Conservation (phyloP, 306 rosid species). For the Cyclanthera cordifolia region DNA sequence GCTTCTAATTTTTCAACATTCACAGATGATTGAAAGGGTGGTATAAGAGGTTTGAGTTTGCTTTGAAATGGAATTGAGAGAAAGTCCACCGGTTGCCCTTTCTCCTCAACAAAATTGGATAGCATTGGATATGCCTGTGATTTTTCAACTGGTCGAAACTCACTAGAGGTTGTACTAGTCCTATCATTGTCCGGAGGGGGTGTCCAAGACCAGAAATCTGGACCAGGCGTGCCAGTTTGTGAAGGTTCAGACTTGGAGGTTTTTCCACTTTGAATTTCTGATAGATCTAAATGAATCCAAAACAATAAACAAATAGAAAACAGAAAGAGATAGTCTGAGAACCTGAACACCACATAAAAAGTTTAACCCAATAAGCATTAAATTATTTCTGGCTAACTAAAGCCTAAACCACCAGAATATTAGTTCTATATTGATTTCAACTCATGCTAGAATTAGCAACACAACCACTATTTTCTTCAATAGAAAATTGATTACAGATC, state of each 20-base stretch:
- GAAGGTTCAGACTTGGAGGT: conserved; percentile 26
- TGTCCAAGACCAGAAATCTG: conserved; percentile 93
- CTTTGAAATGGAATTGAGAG: conserved; percentile 71
- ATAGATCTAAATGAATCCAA: background rate
- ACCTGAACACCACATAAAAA: background rate
- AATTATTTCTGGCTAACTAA: too few relatives aligned
- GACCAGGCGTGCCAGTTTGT: conserved; percentile 60
- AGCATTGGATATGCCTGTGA: conserved; percentile 23
- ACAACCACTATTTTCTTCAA: background rate
- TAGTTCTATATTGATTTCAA: background rate
- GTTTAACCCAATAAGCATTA: too few relatives aligned
- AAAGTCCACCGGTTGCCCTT: conserved; percentile 35
- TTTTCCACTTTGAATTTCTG: conserved; percentile 29
- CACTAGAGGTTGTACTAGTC: conserved; percentile 9
- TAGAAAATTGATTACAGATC: background rate
- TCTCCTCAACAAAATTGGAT: conserved; percentile 46
- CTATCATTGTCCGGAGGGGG: conserved; percentile 37
- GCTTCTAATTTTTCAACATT: conserved; percentile 35
- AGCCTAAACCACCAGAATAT: too few relatives aligned
- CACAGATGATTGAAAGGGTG: conserved; percentile 59
- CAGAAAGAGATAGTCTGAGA: background rate
- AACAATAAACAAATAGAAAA: background rate
- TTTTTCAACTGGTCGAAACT: conserved; percentile 26
- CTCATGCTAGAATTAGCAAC: background rate
- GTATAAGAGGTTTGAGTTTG: conserved; percentile 29